Percentiles rank a stretch among this genome's conserved stretches.
Evolutionary conservation across 139 green algal genomes (phyloP).

Genomic region (Chlorella sp.): DNA sequence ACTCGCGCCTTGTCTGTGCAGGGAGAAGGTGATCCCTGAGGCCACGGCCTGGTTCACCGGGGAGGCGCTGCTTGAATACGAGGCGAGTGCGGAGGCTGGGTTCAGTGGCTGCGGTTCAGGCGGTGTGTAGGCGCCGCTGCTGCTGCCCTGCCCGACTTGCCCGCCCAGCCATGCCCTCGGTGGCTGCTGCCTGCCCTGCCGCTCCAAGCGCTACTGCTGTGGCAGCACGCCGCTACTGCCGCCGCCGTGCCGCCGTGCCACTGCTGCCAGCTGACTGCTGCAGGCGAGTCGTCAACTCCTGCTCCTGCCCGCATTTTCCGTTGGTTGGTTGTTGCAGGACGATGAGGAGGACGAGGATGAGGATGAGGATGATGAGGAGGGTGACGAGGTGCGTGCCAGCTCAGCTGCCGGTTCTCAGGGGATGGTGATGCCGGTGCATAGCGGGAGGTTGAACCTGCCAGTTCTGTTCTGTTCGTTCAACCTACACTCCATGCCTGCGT

Average conservation of each 20-base stretch:
- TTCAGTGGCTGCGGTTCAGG: background rate
- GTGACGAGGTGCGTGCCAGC: background rate
- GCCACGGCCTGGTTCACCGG: constrained; percentile 94
- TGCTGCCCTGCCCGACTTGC: background rate
- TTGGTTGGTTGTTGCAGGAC: background rate
- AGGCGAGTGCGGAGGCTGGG: constrained; percentile 19
- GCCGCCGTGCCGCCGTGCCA: too few relatives aligned
- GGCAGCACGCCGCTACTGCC: too few relatives aligned
- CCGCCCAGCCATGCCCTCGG: background rate
- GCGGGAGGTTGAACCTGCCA: too few relatives aligned
- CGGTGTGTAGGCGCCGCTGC: background rate
- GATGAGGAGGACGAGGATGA: background rate
- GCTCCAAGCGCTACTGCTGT: background rate
- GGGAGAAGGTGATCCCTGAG: constrained; percentile 86
- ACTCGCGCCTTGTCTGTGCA: background rate
- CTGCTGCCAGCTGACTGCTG: too few relatives aligned
- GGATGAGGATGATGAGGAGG: background rate
- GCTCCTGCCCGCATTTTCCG: background rate
- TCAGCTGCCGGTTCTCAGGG: too few relatives aligned
- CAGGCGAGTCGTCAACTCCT: background rate
- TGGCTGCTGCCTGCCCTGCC: background rate
- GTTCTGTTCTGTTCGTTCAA: too few relatives aligned
- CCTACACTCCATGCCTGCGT: too few relatives aligned
- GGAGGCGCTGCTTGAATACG: constrained; percentile 80
- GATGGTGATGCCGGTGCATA: too few relatives aligned